Conservation (phyloP, 192 early-diverging fungal genomes). For the Coemansia sp. region DNA sequence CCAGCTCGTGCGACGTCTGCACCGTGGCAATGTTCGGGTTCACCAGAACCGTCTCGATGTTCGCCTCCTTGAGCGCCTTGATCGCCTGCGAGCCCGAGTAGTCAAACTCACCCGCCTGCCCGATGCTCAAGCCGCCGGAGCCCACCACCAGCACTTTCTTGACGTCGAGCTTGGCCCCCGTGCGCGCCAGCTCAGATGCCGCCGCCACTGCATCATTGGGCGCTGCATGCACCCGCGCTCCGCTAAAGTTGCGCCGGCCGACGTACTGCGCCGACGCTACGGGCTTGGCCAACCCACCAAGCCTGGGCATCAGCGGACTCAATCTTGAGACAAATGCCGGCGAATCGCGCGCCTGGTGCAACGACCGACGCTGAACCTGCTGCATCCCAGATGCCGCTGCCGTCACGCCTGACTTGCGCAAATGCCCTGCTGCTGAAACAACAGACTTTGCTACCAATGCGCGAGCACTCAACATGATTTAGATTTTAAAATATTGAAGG, state of each 20-base stretch:
- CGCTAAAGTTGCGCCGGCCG: conserved; percentile 34
- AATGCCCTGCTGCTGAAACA: neutral
- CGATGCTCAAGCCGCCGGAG: conserved; percentile 92
- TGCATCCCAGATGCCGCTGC: neutral
- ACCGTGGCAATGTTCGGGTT: conserved; percentile 99
- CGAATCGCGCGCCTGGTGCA: neutral
- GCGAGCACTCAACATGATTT: conserved; percentile 40
- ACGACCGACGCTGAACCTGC: neutral
- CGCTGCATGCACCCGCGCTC: conserved; percentile 26
- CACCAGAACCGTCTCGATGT: conserved; percentile 90
- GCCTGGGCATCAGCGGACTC: neutral
- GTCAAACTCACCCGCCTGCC: conserved; percentile 98
- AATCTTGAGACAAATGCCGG: neutral
- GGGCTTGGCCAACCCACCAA: neutral
- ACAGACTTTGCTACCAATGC: conserved; percentile 8
- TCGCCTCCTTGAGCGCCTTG: conserved; percentile 92
- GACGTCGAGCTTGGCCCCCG: conserved; percentile 59
- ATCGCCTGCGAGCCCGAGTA: conserved; percentile 98
- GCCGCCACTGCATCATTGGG: conserved; percentile 30
- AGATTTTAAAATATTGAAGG: neutral
- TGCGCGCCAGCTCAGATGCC: conserved; percentile 46
- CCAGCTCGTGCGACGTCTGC: conserved; percentile 91
- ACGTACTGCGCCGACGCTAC: conserved; percentile 16
- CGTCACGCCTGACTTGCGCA: neutral
- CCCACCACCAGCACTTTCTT: conserved; percentile 93